A percentile compares a stretch with the other conserved stretches of the same genome.
Conservation (phyloP, 2,329 filamentous ascomycete genomes). For the Cercospora sp. region DNA sequence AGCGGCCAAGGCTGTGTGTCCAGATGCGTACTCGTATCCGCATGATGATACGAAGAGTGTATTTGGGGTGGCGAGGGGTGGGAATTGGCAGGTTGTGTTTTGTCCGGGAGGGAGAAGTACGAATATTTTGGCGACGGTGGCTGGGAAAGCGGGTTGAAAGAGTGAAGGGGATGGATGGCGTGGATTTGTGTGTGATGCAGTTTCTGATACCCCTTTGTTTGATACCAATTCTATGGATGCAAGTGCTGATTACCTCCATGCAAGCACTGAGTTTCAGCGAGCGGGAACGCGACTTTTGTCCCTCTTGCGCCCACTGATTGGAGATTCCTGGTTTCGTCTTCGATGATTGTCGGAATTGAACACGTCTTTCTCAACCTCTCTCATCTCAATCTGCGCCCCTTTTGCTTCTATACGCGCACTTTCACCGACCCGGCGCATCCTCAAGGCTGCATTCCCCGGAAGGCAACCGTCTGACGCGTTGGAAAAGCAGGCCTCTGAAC, state of each 20-base stretch:
- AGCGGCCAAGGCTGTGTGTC: slow-evolving; percentile 72
- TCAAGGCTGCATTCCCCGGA: no score
- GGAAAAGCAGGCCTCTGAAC: background rate
- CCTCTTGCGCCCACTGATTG: no score
- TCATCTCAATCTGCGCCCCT: no score
- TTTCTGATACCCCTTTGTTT: background rate
- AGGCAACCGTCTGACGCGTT: background rate
- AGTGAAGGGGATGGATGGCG: background rate
- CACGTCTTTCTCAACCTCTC: no score
- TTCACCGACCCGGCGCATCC: no score
- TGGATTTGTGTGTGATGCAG: background rate
- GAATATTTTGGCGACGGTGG: slow-evolving; percentile 44
- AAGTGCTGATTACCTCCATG: no score
- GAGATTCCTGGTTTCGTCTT: no score
- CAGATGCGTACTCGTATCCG: slow-evolving; percentile 80
- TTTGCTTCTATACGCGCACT: no score
- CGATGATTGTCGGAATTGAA: no score
- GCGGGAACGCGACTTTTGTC: no score
- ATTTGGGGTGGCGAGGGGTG: slow-evolving; percentile 62
- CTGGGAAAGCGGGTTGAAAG: slow-evolving; percentile 1
- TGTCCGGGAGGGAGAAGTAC: slow-evolving; percentile 63
- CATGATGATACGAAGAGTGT: slow-evolving; percentile 60
- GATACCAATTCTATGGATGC: no score
- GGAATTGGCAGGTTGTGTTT: slow-evolving; percentile 76
- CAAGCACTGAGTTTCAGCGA: no score